phyloP scores from a whole-genome alignment of 2,329 filamentous ascomycete species.

The Colletotrichum aenigma region DNA sequence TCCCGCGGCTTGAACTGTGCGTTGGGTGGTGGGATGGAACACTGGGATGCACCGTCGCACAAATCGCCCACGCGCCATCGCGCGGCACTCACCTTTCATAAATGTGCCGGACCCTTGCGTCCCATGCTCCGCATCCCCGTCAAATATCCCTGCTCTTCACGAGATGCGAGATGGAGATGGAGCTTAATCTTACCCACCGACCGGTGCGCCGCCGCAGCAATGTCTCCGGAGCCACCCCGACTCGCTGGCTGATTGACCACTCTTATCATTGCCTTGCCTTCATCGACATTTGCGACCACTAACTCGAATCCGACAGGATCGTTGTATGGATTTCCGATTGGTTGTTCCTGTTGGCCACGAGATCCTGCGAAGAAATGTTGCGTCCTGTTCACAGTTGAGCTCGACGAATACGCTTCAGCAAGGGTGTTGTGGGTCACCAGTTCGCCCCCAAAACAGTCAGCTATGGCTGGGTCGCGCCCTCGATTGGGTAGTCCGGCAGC shows the following conservation, averaged over 20 bases:
- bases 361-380: background rate
- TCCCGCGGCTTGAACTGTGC: conserved; percentile 2
- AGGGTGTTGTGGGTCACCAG: background rate
- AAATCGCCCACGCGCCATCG: conserved; percentile 7
- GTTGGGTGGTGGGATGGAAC: background rate
- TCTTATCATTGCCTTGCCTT: background rate
- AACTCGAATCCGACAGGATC: background rate
- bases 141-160: conserved; percentile 6
- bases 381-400: background rate
- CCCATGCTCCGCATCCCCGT: conserved; percentile 13
- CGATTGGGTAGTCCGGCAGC: background rate
- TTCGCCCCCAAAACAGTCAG: background rate
- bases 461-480: background rate
- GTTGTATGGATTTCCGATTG: background rate
- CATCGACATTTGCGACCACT: background rate
- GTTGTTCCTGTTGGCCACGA: background rate
- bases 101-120: conserved; percentile 10
- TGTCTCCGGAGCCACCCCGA: conserved; percentile 14
- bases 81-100: conserved; percentile 2
- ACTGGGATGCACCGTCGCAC: conserved; percentile 6
- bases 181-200: conserved; percentile 22
- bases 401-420: background rate
- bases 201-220: conserved; percentile 17
- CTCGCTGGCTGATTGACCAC: background rate
- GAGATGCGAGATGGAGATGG: conserved; percentile 20